Evolutionary conservation across 805 yeast species (phyloP).

Genomic region (Ogataea allantospora): DNA sequence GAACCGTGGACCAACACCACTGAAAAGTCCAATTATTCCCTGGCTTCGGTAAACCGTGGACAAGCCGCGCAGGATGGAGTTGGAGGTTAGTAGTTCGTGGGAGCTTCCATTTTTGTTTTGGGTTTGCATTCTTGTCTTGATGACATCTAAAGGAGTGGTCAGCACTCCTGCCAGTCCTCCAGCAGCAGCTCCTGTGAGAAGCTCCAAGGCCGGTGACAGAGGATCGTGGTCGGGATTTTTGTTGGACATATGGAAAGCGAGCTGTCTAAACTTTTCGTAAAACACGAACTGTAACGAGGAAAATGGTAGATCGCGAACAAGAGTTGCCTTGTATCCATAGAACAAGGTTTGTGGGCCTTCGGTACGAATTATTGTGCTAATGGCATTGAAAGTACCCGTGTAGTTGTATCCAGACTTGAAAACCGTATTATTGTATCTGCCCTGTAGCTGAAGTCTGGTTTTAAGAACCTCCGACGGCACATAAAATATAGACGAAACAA

Average conservation of each 20-base stretch:
- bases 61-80: slow-evolving; percentile 52
- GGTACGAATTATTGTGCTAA: slow-evolving; percentile 52
- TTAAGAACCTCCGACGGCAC: slow-evolving; percentile 96
- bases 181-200: slow-evolving; percentile 90
- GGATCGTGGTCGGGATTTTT: slow-evolving; percentile 28
- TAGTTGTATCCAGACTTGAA: slow-evolving; percentile 87
- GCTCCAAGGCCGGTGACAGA: slow-evolving; percentile 59
- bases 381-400: slow-evolving; percentile 69
- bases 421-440: slow-evolving; percentile 73
- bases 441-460: slow-evolving; percentile 91
- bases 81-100: slow-evolving; percentile 30
- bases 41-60: slow-evolving; percentile 61
- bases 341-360: slow-evolving; percentile 81
- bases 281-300: slow-evolving; percentile 95
- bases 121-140: slow-evolving; percentile 91
- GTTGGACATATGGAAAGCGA: slow-evolving; percentile 44
- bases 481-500: slow-evolving; percentile 81
- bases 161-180: slow-evolving; percentile 89
- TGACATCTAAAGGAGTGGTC: slow-evolving; percentile 90
- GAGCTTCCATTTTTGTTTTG: slow-evolving; percentile 42
- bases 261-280: slow-evolving; percentile 75
- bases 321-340: slow-evolving; percentile 92
- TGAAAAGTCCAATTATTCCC: slow-evolving; percentile 76
- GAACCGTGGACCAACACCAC: slow-evolving; percentile 95
- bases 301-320: slow-evolving; percentile 90